A percentile compares a stretch with the other conserved stretches of the same genome.
These are phyloP conservation scores for Erysimum cheiri DNA, from an alignment of 441 rosid species.

Conservation along the genomic window DNA sequence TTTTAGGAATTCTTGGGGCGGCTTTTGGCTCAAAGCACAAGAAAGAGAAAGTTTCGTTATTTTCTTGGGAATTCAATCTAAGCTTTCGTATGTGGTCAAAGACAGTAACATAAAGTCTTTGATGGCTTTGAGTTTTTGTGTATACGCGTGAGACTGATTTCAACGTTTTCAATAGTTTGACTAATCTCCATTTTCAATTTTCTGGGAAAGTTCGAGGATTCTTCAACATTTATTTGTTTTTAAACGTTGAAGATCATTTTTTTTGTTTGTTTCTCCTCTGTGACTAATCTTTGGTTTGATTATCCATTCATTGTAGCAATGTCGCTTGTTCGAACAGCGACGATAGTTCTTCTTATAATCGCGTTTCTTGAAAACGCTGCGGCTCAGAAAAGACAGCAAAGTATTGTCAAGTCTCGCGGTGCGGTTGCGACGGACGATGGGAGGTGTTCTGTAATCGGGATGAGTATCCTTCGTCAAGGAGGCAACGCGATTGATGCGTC, in stretches of 20 bases:
- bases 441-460: slow-evolving; percentile 58
- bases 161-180: slow-evolving; percentile 17
- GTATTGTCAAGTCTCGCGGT: slow-evolving; percentile 46
- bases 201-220: not conserved
- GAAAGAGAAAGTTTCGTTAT: not conserved
- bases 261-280: not conserved
- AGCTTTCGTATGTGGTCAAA: slow-evolving; percentile 7
- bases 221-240: not conserved
- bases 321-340: slow-evolving; percentile 34
- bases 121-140: slow-evolving; percentile 24
- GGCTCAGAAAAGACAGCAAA: slow-evolving; percentile 41
- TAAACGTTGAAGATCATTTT: slow-evolving; percentile 2
- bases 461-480: slow-evolving; percentile 48
- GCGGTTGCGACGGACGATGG: slow-evolving; percentile 65
- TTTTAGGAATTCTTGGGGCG: not conserved
- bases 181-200: slow-evolving; percentile 9
- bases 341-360: slow-evolving; percentile 39
- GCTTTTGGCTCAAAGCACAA: not conserved
- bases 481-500: slow-evolving; percentile 67
- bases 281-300: slow-evolving; percentile 13
- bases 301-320: slow-evolving; percentile 28
- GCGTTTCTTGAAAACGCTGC: slow-evolving; percentile 35
- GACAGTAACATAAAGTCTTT: slow-evolving; percentile 1
- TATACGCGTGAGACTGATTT: slow-evolving; percentile 28
- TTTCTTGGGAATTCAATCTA: not conserved